These are phyloP conservation scores for Candida sp. DNA, from an alignment of 1,139 yeast genomes.

Conservation along the genomic window DNA sequence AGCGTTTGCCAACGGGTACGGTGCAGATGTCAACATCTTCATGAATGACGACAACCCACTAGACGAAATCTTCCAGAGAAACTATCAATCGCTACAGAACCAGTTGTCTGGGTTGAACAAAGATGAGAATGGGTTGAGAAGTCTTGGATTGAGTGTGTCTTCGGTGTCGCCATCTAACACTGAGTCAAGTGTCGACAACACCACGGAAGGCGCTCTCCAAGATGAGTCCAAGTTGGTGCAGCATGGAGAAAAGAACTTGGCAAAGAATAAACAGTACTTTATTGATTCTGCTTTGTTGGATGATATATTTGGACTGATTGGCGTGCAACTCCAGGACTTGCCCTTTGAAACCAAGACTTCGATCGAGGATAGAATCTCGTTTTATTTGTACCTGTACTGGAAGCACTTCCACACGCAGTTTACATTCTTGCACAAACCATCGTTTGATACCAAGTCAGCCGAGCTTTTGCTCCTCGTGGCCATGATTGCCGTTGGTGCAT, in stretches of 20 bases:
- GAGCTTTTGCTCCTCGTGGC: slow-evolving; percentile 59
- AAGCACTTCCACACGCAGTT: slow-evolving; percentile 62
- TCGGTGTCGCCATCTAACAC: slow-evolving; percentile 43
- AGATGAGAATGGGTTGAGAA: slow-evolving; percentile 5
- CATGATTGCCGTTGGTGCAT: slow-evolving; percentile 62
- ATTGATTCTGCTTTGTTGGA: slow-evolving; percentile 25
- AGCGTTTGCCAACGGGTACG: slow-evolving; percentile 6
- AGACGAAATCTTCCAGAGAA: slow-evolving; percentile 35
- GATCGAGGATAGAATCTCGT: slow-evolving; percentile 32
- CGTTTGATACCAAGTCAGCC: slow-evolving; percentile 56
- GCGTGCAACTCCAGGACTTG: slow-evolving; percentile 15
- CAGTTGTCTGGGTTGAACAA: background rate
- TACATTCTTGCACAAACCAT: slow-evolving; percentile 65
- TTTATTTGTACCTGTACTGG: slow-evolving; percentile 52
- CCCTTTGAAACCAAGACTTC: slow-evolving; percentile 19
- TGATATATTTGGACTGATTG: slow-evolving; percentile 18
- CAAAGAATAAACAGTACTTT: slow-evolving; percentile 30
- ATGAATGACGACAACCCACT: slow-evolving; percentile 43
- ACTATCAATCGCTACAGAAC: slow-evolving; percentile 12
- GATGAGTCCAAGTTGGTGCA: slow-evolving; percentile 18
- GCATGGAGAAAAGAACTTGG: slow-evolving; percentile 25
- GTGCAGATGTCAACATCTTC: slow-evolving; percentile 36
- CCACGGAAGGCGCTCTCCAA: slow-evolving; percentile 4
- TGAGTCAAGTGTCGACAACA: slow-evolving; percentile 27
- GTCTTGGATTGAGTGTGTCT: slow-evolving; percentile 18